phyloP scores from a whole-genome alignment of 2,329 filamentous ascomycete genomes.

The Didymella sp. region DNA sequence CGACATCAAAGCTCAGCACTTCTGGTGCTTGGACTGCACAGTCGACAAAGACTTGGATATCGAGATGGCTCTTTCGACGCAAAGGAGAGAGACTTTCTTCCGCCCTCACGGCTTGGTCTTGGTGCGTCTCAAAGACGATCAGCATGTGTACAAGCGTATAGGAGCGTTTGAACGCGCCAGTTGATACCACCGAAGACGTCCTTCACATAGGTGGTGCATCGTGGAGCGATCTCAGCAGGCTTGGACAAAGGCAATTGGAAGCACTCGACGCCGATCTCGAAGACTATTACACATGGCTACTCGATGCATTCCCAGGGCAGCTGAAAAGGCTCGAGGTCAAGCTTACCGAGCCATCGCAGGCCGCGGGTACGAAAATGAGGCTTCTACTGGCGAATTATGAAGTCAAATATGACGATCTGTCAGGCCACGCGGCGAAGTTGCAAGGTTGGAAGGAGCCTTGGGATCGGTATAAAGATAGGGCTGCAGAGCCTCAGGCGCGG shows the following conservation, averaged over 20 bases:
- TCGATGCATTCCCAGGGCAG: too few relatives aligned
- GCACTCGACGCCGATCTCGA: not conserved
- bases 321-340: too few relatives aligned
- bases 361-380: not conserved
- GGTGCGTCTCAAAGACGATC: not conserved
- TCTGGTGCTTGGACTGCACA: slow-evolving; percentile 20
- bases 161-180: not conserved
- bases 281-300: not conserved
- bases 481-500: not conserved
- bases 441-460: too few relatives aligned
- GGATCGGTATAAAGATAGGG: too few relatives aligned
- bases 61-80: not conserved
- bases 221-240: not conserved
- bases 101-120: slow-evolving; percentile 8
- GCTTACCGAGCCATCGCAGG: too few relatives aligned
- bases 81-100: slow-evolving; percentile 7
- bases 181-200: not conserved
- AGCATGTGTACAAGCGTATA: slow-evolving; percentile 1
- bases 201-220: not conserved
- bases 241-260: not conserved
- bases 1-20: not conserved
- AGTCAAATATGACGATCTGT: not conserved
- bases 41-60: slow-evolving; percentile 1
- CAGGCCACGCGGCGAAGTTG: not conserved
- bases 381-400: not conserved